Evolutionary conservation across 257 asterid genomes (phyloP).

Genomic region (Nicotiana tomentosiformis): DNA sequence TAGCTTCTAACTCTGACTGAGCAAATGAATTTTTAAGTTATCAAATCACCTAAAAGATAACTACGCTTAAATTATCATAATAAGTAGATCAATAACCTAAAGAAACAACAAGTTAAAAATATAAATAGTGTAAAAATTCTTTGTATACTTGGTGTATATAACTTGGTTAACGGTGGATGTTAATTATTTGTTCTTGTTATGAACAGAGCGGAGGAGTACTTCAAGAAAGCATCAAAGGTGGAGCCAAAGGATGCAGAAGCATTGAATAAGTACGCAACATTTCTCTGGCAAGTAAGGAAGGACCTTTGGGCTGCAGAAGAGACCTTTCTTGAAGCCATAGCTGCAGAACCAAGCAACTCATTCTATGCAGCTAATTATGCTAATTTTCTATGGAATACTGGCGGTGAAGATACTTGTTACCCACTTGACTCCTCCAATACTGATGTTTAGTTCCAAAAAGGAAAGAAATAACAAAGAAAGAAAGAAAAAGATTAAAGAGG

Average conservation of each 20-base stretch:
- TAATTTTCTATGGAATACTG: constrained; percentile 87
- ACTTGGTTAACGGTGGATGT: background rate
- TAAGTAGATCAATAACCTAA: no score
- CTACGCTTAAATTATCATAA: no score
- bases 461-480: background rate
- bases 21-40: no score
- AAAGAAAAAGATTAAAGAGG: background rate
- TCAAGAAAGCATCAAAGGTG: constrained; percentile 64
- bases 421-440: constrained; percentile 44
- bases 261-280: constrained; percentile 71
- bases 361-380: constrained; percentile 83
- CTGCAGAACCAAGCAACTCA: constrained; percentile 62
- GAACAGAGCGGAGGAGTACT: constrained; percentile 89
- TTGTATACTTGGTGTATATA: no score
- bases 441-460: constrained; percentile 12
- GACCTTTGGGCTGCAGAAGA: constrained; percentile 92
- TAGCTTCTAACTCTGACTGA: no score
- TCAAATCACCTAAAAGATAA: no score
- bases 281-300: constrained; percentile 76
- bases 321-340: constrained; percentile 67
- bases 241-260: constrained; percentile 97
- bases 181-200: constrained; percentile 4
- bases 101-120: no score
- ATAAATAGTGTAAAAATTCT: no score
- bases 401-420: constrained; percentile 96